These are phyloP conservation scores for Zygosaccharomyces kombuchaensis DNA, from an alignment of 805 yeast species.

Conservation along the genomic window DNA sequence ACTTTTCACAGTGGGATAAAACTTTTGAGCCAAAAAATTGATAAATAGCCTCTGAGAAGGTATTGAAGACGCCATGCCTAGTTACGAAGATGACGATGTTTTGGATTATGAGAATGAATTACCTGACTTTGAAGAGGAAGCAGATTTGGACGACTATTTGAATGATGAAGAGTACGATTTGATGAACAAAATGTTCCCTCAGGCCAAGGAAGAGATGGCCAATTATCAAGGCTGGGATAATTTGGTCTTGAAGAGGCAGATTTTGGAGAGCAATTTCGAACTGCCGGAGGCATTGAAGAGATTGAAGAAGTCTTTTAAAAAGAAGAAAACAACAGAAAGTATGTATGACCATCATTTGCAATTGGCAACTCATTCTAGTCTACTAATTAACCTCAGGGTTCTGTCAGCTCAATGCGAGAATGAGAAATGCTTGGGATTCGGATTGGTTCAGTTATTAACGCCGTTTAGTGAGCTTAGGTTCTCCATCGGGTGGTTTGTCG, in stretches of 20 bases:
- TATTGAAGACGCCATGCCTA: conserved; percentile 12
- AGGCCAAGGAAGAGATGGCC: conserved; percentile 37
- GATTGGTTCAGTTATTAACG: conserved; percentile 12
- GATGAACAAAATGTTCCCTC: conserved; percentile 45
- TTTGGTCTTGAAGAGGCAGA: conserved; percentile 45
- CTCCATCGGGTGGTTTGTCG: conserved; percentile 12
- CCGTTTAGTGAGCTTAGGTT: conserved; percentile 10
- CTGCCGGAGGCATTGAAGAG: conserved; percentile 44
- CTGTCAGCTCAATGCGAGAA: conserved; percentile 1
- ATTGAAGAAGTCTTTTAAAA: conserved; percentile 27
- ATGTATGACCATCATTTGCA: conserved; percentile 35
- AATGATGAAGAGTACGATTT: conserved; percentile 37
- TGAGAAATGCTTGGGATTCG: conserved; percentile 1
- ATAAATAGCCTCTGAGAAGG: background rate
- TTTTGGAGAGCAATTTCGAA: conserved; percentile 50
- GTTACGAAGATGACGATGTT: conserved; percentile 23
- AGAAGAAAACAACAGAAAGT: conserved; percentile 38
- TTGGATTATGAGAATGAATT: conserved; percentile 32
- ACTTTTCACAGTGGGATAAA: no score
- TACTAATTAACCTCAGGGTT: conserved; percentile 5
- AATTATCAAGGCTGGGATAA: conserved; percentile 43
- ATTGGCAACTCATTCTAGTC: conserved; percentile 6
- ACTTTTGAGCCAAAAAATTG: background rate
- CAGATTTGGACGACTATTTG: conserved; percentile 36
- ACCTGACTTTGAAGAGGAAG: conserved; percentile 37